Evolutionary conservation across 2,329 filamentous ascomycete genomes (phyloP), one percentile per base, ranked within the genome.

Genomic region (Colletotrichum sp.): DNA sequence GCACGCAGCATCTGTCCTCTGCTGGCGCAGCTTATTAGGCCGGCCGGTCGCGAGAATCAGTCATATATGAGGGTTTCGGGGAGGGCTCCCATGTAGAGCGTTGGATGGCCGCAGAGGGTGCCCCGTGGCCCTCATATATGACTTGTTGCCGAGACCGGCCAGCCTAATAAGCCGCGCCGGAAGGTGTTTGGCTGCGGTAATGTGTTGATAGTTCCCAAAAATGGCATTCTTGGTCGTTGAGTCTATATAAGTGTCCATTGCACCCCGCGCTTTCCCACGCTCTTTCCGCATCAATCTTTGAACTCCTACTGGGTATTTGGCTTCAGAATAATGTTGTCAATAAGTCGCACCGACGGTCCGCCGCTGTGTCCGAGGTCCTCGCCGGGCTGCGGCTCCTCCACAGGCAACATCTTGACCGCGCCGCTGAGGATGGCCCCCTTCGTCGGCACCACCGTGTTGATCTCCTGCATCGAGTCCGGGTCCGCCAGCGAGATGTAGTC

Each of bases 401-500:
- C 87, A 0, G 96, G 94, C 62, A 95, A 83, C 94, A 99, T 98
- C 86, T 95, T 97, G 74, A 99, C 88, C 0, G 97, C 97, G 5
- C 95, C 96, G 82, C 96, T 99, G 73, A 99, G 85, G 44, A 99
- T 94, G 1, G 94, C 96, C 3, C 96, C 96, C 78, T 88, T 92
- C 0, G 86, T 85, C 0, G 90, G 88, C 81, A 98, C 94, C 3
- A 99, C 90, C 15, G 86, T 83, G 1, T 94, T 89, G 3, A 98
- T 81, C 85, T 99, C 96, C 76, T 95, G 90, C 87, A 99, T 91
- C 1, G 93, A 94, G 10, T 95, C 92, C 1, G 95, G 95, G 80
- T 99, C 95, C 1, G 96, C 94, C 30, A 99, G 89, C 18, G 96
- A 98, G 72, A 99, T 91, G 83, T 99, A 99, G 83, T 99, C 96